Evolutionary conservation across 139 green algal species (phyloP).

Genomic region (Picochlorum costavermella): DNA sequence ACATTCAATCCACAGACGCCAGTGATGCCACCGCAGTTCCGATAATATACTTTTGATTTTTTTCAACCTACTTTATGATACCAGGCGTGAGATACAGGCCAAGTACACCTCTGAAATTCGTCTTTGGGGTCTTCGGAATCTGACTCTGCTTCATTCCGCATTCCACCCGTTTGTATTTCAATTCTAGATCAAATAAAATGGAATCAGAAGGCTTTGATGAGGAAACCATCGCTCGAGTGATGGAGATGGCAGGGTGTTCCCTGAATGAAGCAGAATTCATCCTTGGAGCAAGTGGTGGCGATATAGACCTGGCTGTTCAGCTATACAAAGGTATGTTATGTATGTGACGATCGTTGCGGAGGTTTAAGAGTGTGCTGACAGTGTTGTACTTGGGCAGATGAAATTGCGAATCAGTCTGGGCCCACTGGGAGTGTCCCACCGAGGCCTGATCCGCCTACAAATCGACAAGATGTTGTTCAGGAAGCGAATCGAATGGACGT

Average conservation of each 20-base stretch:
- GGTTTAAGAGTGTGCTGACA: neutral
- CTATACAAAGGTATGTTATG: slow-evolving; percentile 37
- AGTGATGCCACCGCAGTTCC: slow-evolving; percentile 56
- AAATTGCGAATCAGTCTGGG: slow-evolving; percentile 11
- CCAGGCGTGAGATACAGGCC: neutral
- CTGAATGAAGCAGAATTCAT: slow-evolving; percentile 42
- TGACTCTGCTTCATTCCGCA: too few species aligned
- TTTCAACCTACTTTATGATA: too few species aligned
- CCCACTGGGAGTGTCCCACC: neutral
- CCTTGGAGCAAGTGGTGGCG: slow-evolving; percentile 36
- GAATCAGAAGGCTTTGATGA: slow-evolving; percentile 13
- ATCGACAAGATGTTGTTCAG: too few species aligned
- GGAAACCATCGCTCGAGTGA: slow-evolving; percentile 28
- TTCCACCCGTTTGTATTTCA: too few species aligned
- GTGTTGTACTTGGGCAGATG: neutral
- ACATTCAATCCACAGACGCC: slow-evolving; percentile 53
- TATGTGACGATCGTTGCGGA: too few species aligned
- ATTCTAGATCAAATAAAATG: neutral
- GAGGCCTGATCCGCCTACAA: neutral
- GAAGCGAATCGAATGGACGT: too few species aligned
- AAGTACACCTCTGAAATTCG: neutral
- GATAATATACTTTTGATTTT: slow-evolving; percentile 15
- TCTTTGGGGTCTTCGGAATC: too few species aligned
- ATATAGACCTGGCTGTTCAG: slow-evolving; percentile 38
- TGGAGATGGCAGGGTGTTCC: slow-evolving; percentile 26